Conservation (phyloP, 2,329 filamentous ascomycete species). For the Tolypocladium amazonense region DNA sequence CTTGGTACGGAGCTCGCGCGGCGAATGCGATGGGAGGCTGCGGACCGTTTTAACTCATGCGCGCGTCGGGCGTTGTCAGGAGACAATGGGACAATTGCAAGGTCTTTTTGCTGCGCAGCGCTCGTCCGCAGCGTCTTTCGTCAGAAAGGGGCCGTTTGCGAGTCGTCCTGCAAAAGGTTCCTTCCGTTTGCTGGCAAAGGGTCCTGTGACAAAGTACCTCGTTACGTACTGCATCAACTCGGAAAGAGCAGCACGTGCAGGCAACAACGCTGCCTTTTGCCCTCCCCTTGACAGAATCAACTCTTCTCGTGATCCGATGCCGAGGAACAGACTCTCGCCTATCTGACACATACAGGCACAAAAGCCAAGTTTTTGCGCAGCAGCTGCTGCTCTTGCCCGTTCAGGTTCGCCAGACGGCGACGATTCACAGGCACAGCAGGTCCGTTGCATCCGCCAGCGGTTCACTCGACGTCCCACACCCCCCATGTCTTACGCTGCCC, state of each 20-base stretch:
- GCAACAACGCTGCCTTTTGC: background rate
- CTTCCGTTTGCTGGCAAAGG: background rate
- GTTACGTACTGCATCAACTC: background rate
- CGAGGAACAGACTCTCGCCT: background rate
- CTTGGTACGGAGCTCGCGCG: background rate
- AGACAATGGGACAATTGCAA: background rate
- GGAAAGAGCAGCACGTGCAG: background rate
- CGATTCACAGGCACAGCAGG: background rate
- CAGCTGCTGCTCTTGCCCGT: background rate
- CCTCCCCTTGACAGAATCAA: background rate
- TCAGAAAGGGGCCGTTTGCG: background rate
- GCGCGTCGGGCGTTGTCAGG: background rate
- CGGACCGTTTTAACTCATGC: background rate
- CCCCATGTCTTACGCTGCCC: background rate
- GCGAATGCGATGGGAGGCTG: background rate
- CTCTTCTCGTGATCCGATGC: background rate
- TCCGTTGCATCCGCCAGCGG: background rate
- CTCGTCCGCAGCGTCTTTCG: background rate
- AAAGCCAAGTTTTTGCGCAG: background rate
- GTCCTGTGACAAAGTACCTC: background rate
- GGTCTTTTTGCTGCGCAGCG: background rate
- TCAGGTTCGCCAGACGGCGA: background rate
- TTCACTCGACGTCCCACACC: background rate
- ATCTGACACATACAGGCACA: background rate
- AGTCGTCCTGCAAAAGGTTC: background rate